Conservation (phyloP, 805 yeast genomes). For the Candida broadrunensis region DNA sequence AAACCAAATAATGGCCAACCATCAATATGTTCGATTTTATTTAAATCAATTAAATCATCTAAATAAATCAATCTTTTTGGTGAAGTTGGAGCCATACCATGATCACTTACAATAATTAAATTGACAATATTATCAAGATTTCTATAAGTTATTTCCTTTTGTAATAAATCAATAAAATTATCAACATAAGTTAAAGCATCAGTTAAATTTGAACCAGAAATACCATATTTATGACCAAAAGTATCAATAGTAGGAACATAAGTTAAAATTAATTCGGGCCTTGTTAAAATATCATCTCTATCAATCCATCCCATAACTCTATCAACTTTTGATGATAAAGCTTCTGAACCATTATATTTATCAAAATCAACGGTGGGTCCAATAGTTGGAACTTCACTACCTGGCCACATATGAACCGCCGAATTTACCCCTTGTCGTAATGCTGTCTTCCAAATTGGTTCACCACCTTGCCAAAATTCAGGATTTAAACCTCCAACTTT, state of each 20-base stretch:
- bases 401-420: constrained; percentile 98
- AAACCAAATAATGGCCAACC: constrained; percentile 89
- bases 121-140: constrained; percentile 67
- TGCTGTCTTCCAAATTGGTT: constrained; percentile 85
- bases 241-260: constrained; percentile 82
- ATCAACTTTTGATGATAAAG: constrained; percentile 53
- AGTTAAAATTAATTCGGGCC: constrained; percentile 76
- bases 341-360: constrained; percentile 61
- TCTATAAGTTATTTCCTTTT: constrained; percentile 47
- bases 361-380: constrained; percentile 57
- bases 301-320: constrained; percentile 70
- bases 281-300: constrained; percentile 32
- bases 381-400: constrained; percentile 65
- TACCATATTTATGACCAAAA: constrained; percentile 72
- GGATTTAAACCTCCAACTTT: constrained; percentile 47
- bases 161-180: constrained; percentile 50
- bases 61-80: constrained; percentile 63
- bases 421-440: constrained; percentile 54
- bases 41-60: constrained; percentile 64
- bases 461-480: constrained; percentile 80
- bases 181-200: constrained; percentile 65
- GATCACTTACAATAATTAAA: constrained; percentile 79
- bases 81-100: constrained; percentile 90
- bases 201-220: constrained; percentile 55
- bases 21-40: constrained; percentile 57